These are phyloP conservation scores for Corymbia calophylla DNA, from an alignment of 441 rosid species.

Conservation along the genomic window DNA sequence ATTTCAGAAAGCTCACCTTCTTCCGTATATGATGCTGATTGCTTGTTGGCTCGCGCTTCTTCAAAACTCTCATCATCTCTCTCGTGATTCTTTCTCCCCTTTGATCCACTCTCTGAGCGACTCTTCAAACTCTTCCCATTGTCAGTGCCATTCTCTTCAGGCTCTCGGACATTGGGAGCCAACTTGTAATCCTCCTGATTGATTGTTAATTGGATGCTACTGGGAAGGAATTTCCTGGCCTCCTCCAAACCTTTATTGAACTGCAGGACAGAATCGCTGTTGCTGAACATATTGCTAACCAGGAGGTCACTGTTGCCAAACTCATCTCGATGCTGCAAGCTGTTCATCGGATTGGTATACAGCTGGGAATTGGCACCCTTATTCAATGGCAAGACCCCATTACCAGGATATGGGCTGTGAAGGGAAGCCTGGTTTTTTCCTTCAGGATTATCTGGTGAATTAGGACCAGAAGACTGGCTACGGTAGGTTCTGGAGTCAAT, in stretches of 20 bases:
- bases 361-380: background rate
- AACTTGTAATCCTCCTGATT: slow-evolving; percentile 14
- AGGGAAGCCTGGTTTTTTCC: background rate
- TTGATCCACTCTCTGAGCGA: slow-evolving; percentile 2
- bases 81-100: slow-evolving; percentile 45
- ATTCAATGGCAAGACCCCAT: background rate
- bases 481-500: background rate
- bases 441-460: background rate
- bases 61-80: slow-evolving; percentile 34
- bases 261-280: slow-evolving; percentile 30
- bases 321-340: background rate
- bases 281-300: slow-evolving; percentile 9
- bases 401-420: background rate
- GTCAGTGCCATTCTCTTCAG: background rate
- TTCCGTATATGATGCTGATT: slow-evolving; percentile 34
- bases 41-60: slow-evolving; percentile 54
- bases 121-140: background rate
- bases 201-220: slow-evolving; percentile 6
- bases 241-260: slow-evolving; percentile 49
- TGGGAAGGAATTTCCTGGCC: slow-evolving; percentile 50
- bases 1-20: slow-evolving; percentile 37
- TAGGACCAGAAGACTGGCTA: background rate
- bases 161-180: background rate
- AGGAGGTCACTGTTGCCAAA: background rate
- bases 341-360: background rate